Evolutionary conservation across 2,329 filamentous ascomycete genomes (phyloP), one percentile per base, ranked within the genome.

Genomic region (Aquanectria penicillioides): DNA sequence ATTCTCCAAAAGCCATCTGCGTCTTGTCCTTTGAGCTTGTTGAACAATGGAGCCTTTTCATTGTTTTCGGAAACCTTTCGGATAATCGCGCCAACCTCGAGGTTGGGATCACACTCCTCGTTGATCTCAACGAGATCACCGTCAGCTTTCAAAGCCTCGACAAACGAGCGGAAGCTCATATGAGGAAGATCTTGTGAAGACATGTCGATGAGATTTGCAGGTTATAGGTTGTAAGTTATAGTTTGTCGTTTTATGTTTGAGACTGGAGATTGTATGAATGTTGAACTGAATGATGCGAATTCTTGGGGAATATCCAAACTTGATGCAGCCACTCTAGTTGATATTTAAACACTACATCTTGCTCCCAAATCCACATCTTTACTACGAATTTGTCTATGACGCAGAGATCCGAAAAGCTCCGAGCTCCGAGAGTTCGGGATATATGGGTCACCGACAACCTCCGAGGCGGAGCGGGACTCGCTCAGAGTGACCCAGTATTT

Each of bases 41-140:
- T 82, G 74, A 84, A 83, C 0, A 84, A 72, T 0, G 81, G 81
- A 0, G 81, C 81, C 34, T 78, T 80, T 40, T 77, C 77, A 31
- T 82, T 65, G 0, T 67, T 78, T 60, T 84, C 81, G 36, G 74
- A 78, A 4, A 78, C 80, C n/a, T 68, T 72, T 10, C 81, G 73
- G 11, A 78, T 80, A 38, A 84, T 82, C 5, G 81, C 82, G 2
- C 71, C 78, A 0, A 73, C 76, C 64, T 83, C 80, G 22, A 83
- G 74, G 44, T 82, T 57, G 4, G 80, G 75, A 50, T 83, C 78
- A 6, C 78, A 67, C 37, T 77, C 73, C 5, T 72, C 62, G 49
- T 78, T 73, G 60, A 82, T 82, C 36, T 81, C 78, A 22, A 76
- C 73, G 2, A 83, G 64, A 62, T 83, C 80, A 17, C 71, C 68